Base-by-base conservation (phyloP, 2,329 filamentous ascomycete genomes). In the Aspergillus sp. region DNA sequence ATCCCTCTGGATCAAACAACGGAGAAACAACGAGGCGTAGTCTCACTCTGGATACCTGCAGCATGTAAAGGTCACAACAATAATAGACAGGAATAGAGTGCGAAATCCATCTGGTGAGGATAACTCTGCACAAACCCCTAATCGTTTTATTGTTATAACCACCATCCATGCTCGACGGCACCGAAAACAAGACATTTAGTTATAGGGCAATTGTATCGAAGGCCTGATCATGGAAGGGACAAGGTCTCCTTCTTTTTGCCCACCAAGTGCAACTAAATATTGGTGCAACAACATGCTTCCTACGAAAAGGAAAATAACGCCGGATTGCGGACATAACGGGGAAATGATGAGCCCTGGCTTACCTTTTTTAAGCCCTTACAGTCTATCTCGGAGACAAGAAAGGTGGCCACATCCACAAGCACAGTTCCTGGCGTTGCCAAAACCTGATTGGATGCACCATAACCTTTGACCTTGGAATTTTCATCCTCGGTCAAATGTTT, bases 401-500 rank as follows among this genome's bases (percentile, higher is more conserved):
- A 88, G 11, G 88, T 90, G 31, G 87, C 86, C 45, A 92, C 79
- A 70, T 96, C 92, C 52, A 98, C 88, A 63, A 97, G 88, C 0
- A 91, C 91, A 27, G 88, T 81, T 1, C 87, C 84, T 7, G 80
- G 57, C 37, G 83, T 82, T 1, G 91, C 89, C 17, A 82, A 77
- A 55, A 97, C 87, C 61, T 82, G 84, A 65, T 87, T 92, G 45
- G 87, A 87, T 31, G 92, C 90, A n/a, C 91, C 90, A 70, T 96
- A 97, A 0, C 90, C 93, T 68, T 91, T 89, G 11, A 81, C 77
- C 35, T 69, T 63, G 7, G 83, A 79, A 15, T 85, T 79, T 46
- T 75, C 73, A n/a, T 82, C 76, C 21, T 82, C 69, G 43, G 45
- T 43, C 37, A 71, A 59, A 46, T 60, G 64, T 35, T 68, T 63